Percentiles rank a stretch among this genome's conserved stretches.
Conservation (phyloP, 2,329 filamentous ascomycete species). For the Monosporascus ibericus region DNA sequence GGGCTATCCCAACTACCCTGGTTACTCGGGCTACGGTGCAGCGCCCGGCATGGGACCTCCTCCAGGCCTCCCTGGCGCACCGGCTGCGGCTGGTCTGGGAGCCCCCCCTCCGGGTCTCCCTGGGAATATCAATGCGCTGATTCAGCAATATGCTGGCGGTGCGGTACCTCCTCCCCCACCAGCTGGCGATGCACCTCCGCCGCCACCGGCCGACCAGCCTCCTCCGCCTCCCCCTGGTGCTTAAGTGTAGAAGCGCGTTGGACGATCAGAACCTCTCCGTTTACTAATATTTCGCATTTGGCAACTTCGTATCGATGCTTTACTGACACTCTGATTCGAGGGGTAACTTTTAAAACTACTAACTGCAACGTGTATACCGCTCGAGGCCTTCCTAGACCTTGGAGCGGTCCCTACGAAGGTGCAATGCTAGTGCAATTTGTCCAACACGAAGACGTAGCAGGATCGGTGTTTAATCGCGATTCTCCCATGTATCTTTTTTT, state of each 20-base stretch:
- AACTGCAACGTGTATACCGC: background rate
- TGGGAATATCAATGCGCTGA: slow-evolving; percentile 57
- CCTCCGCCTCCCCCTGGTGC: slow-evolving; percentile 55
- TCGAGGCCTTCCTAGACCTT: background rate
- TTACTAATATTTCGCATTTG: background rate
- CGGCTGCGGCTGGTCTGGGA: slow-evolving; percentile 41
- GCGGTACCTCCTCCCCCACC: slow-evolving; percentile 50
- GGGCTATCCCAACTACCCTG: slow-evolving; percentile 49
- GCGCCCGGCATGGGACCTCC: slow-evolving; percentile 45
- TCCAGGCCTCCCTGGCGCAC: slow-evolving; percentile 38
- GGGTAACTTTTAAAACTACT: background rate
- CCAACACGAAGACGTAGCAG: background rate
- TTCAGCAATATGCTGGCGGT: slow-evolving; percentile 57
- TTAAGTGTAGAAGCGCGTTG: slow-evolving; percentile 23
- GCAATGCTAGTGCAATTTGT: background rate
- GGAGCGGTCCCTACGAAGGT: background rate
- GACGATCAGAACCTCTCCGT: slow-evolving; percentile 2
- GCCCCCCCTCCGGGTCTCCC: slow-evolving; percentile 45
- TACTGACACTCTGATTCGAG: background rate
- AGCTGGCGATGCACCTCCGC: slow-evolving; percentile 56
- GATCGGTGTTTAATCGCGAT: background rate
- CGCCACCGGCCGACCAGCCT: slow-evolving; percentile 50
- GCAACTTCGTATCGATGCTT: background rate
- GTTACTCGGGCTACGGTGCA: slow-evolving; percentile 45
- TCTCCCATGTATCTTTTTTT: too few species aligned